phyloP scores from a whole-genome alignment of 495 filamentous ascomycete genomes.

The Cryomyces antarcticus region DNA sequence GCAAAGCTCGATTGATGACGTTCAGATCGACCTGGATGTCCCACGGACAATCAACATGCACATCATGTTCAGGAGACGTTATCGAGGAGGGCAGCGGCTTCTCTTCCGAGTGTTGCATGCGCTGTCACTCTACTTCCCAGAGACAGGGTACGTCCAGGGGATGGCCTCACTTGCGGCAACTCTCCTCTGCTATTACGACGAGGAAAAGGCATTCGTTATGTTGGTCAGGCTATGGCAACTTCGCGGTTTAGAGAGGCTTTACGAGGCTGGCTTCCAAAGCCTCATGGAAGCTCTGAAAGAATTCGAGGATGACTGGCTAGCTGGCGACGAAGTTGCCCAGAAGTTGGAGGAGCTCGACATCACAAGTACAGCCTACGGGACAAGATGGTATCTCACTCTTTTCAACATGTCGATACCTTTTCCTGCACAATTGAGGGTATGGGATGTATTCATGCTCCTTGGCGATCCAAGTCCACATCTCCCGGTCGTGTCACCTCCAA shows the following conservation, averaged over 20 bases:
- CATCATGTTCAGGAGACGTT: conserved; percentile 90
- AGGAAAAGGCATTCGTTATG: conserved; percentile 90
- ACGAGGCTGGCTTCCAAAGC: conserved; percentile 64
- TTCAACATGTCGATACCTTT: conserved; percentile 98
- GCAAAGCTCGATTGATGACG: conserved; percentile 65
- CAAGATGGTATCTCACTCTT: conserved; percentile 90
- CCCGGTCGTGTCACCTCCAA: conserved; percentile 1
- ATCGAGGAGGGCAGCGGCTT: conserved; percentile 60
- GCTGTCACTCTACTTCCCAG: conserved; percentile 77
- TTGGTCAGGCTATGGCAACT: conserved; percentile 78
- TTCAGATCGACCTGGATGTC: conserved; percentile 95
- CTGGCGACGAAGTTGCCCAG: conserved; percentile 46
- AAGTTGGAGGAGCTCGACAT: conserved; percentile 67
- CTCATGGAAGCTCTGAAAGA: conserved; percentile 76
- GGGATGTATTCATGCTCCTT: conserved; percentile 97
- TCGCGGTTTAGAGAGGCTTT: conserved; percentile 68
- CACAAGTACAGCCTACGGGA: conserved; percentile 78
- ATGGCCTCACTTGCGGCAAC: conserved; percentile 93
- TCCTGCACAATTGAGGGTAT: conserved; percentile 88
- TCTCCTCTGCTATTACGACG: conserved; percentile 88
- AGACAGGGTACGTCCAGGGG: conserved; percentile 89
- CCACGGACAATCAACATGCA: conserved; percentile 88
- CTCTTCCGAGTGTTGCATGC: conserved; percentile 86
- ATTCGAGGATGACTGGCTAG: conserved; percentile 75
- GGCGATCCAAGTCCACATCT: conserved; percentile 36